Evolutionary conservation across 2,329 filamentous ascomycete genomes (phyloP), one percentile per base, ranked within the genome.

Genomic region (Botrytis cinerea): DNA sequence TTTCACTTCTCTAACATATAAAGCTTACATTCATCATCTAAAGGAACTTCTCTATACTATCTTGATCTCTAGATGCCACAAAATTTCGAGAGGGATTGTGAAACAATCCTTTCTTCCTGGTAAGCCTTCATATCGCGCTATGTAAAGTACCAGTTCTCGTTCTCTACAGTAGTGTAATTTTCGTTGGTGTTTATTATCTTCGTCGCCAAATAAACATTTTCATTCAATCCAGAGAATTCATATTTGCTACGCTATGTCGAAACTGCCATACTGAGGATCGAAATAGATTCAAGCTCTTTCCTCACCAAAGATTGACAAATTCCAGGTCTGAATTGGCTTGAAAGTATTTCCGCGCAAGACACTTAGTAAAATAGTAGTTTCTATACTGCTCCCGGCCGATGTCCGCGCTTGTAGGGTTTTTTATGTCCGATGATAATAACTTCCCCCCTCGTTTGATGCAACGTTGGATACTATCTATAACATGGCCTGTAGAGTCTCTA

Each of bases 361-460:
- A n/a, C 48, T 25, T n/a, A n/a, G 25, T 10, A n/a, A 10, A 25
- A n/a, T 25, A 6, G 25, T 51, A 14, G 12, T 51, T 51, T n/a
- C 25, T n/a, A 14, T 14, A 12, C 4, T 10, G n/a, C 4, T n/a
- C 5, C 48, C 10, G 48, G n/a, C 9, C 8, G 4, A 14, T n/a
- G 4, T 51, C 48, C 25, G 12, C 14, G 46, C 22, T 25, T 51
- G 22, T 1, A 4, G 1, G 20, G 1, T 48, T 20, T 48, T 48
- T 1, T 3, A 0, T 10, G 18, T 2, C 16, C 43, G 12, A 16
- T 16, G 43, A 22, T 25, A 5, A 54, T 1, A 28, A 0, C 16
- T 28, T 28, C 28, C 2, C 1, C 16, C n/a, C n/a, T 54, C 28
- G n/a, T 28, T 5, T 16, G 51, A 28, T 16, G n/a, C 12, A 54